A percentile compares a stretch with the other conserved stretches of the same genome.
Conservation (phyloP, 148 eudicot species). For the Selenicereus undatus region DNA sequence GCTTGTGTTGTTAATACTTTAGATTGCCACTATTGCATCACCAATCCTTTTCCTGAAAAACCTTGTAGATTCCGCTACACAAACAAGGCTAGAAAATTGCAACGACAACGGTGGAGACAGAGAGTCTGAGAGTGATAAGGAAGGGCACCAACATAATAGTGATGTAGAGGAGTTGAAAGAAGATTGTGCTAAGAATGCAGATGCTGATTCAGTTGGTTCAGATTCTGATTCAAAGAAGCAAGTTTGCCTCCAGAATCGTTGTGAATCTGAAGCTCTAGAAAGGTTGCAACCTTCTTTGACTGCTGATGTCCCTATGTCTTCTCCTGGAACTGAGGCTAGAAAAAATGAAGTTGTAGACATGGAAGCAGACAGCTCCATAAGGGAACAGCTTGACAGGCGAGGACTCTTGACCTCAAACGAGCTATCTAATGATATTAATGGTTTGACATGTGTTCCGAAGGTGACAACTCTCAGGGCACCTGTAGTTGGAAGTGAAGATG, state of each 20-base stretch:
- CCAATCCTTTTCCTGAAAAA: constrained; percentile 6
- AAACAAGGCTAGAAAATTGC: not conserved
- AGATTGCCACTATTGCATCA: not conserved
- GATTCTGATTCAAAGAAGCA: constrained; percentile 3
- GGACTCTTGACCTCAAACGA: constrained; percentile 12
- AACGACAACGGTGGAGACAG: constrained; percentile 16
- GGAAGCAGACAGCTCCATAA: constrained; percentile 13
- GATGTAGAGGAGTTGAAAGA: constrained; percentile 24
- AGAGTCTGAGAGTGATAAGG: constrained; percentile 9
- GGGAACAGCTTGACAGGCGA: constrained; percentile 19
- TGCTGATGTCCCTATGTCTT: constrained; percentile 10
- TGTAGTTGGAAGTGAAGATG: constrained; percentile 17
- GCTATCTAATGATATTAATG: constrained; percentile 23
- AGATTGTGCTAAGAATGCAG: constrained; percentile 11
- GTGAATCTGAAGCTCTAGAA: constrained; percentile 21
- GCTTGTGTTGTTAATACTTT: not conserved
- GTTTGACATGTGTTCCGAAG: constrained; percentile 14
- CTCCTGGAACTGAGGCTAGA: constrained; percentile 10
- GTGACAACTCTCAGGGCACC: not conserved
- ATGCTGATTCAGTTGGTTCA: constrained; percentile 12
- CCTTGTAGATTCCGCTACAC: constrained; percentile 26
- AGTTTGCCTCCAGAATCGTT: not conserved
- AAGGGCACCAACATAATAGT: constrained; percentile 18
- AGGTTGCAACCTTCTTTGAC: constrained; percentile 12
- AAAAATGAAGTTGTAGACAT: constrained; percentile 12